Evolutionary conservation across 2,329 filamentous ascomycete genomes (phyloP), one percentile per base, ranked within the genome.

Genomic region (Sphaerulina musiva): DNA sequence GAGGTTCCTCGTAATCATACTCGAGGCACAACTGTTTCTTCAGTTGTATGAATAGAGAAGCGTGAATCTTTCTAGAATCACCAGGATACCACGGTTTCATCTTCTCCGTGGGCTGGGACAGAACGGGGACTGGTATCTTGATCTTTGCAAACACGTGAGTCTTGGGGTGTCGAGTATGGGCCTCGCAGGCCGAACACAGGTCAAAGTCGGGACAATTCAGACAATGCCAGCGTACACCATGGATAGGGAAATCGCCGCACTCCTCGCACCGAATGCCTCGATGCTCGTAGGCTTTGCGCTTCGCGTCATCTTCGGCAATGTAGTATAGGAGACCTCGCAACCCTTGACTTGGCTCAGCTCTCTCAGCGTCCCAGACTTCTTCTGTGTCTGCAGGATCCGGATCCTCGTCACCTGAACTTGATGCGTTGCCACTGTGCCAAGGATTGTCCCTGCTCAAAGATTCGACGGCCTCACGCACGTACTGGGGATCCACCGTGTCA

Each of bases 81-180:
- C 91, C 91, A 1, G 90, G 87, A 68, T 95, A 96, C 83, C 87
- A 93, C 1, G 90, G 82, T 6, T 87, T 85, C 63, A 89, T 86
- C 66, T 85, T 86, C 69, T 92, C 86, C 48, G 88, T 82, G 1
- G 87, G 85, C 44, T 81, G 77, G 2, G 87, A 87, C 53, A 95
- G 84, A 31, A 89, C 87, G 0, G 91, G 89, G 1, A 90, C 87
- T 1, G 93, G 93, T 9, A 97, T 85, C 52, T 85, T 85, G 66
- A 98, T 87, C 71, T 97, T 97, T 78, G 95, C 95, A 72, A 98
- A 97, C 44, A 97, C 82, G 71, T 98, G 93, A 1, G 90, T 95
- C 70, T 92, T 95, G 66, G 81, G 83, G 68, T 95, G 92, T 54
- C 76, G 71, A 4, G 60, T 60, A 2, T 58, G 51, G 12, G 80